phyloP scores from a whole-genome alignment of 768 basidiomycete genomes.

The Sporobolomyces phaffii region DNA sequence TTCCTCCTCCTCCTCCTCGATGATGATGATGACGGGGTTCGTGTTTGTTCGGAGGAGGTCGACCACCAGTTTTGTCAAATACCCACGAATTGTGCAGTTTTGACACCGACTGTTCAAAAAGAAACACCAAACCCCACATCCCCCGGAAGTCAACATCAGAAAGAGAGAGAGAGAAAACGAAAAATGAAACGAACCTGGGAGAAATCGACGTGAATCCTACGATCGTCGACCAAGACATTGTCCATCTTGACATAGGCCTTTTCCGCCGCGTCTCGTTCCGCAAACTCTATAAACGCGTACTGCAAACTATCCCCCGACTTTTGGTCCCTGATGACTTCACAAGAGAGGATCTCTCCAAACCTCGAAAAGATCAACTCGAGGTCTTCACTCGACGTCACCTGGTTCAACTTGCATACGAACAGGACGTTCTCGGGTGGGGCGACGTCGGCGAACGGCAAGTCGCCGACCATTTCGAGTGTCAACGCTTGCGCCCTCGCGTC shows the following conservation, averaged over 20 bases:
- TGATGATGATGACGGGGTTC: not conserved
- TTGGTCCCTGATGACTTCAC: slow-evolving; percentile 94
- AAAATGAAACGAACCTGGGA: slow-evolving; percentile 49
- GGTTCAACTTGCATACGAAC: slow-evolving; percentile 97
- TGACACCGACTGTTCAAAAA: slow-evolving; percentile 82
- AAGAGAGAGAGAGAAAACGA: slow-evolving; percentile 1
- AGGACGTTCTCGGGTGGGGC: slow-evolving; percentile 96
- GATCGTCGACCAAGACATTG: slow-evolving; percentile 93
- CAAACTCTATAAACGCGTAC: slow-evolving; percentile 98
- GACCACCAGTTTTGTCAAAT: slow-evolving; percentile 40
- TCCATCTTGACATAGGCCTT: slow-evolving; percentile 99
- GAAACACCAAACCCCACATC: too few relatives aligned
- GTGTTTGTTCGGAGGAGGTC: slow-evolving; percentile 55
- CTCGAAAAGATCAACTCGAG: slow-evolving; percentile 94
- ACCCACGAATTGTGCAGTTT: slow-evolving; percentile 73
- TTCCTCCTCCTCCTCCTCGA: slow-evolving; percentile 42
- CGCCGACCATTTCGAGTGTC: slow-evolving; percentile 98
- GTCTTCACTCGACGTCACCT: slow-evolving; percentile 91
- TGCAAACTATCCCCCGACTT: slow-evolving; percentile 92
- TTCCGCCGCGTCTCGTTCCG: slow-evolving; percentile 85
- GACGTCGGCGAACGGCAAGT: slow-evolving; percentile 95
- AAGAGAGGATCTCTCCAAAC: slow-evolving; percentile 92
- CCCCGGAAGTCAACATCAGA: slow-evolving; percentile 8
- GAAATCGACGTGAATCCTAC: slow-evolving; percentile 99
- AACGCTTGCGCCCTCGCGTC: slow-evolving; percentile 88